A percentile compares a stretch with the other conserved stretches of the same genome.
phyloP scores from a whole-genome alignment of 345 rosid species.

The Hibiscus tridactylites region DNA sequence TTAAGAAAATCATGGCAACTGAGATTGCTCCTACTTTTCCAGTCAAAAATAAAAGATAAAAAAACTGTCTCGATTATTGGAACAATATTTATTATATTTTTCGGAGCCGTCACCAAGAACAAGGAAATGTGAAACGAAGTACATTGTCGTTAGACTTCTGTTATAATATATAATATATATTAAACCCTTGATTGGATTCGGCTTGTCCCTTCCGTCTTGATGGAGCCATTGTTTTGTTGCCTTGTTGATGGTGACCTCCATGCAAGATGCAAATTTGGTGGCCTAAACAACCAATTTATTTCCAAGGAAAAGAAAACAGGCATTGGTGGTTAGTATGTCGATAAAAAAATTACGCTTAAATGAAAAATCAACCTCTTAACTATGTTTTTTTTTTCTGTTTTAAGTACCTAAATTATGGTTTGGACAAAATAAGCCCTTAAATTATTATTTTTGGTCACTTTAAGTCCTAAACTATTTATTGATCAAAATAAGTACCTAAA shows the following conservation, averaged over 20 bases:
- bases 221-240: background rate
- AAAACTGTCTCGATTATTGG: background rate
- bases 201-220: background rate
- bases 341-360: too few relatives aligned
- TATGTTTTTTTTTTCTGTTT: too few relatives aligned
- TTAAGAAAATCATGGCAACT: background rate
- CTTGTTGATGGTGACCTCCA: background rate
- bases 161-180: too few relatives aligned
- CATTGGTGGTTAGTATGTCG: too few relatives aligned
- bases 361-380: too few relatives aligned
- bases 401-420: too few relatives aligned
- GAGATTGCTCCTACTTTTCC: background rate
- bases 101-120: background rate
- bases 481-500: too few relatives aligned
- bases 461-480: too few relatives aligned
- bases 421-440: too few relatives aligned
- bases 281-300: background rate
- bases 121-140: background rate
- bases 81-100: background rate
- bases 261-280: background rate
- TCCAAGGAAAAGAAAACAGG: too few relatives aligned
- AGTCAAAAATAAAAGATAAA: background rate
- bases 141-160: background rate
- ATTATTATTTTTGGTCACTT: too few relatives aligned
- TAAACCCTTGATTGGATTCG: background rate